Conservation (phyloP, 345 rosid species). For the Eutrema heterophyllum region DNA sequence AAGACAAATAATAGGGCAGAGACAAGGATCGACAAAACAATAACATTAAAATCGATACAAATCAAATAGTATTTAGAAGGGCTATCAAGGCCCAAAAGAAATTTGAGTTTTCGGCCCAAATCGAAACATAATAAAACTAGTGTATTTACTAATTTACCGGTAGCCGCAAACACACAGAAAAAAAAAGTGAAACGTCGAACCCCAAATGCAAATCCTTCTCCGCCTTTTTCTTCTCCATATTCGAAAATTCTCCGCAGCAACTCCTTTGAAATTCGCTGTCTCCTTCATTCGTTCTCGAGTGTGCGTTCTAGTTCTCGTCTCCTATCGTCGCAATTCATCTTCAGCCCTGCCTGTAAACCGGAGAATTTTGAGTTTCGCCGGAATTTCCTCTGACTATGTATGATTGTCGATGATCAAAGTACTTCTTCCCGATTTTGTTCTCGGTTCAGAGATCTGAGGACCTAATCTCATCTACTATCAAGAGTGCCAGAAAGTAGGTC, state of each 20-base stretch:
- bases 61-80: neutral
- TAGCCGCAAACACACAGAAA: neutral
- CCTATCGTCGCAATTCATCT: neutral
- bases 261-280: neutral
- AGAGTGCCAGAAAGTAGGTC: slow-evolving; percentile 14
- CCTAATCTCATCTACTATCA: neutral
- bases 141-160: neutral
- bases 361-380: neutral
- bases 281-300: neutral
- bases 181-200: slow-evolving; percentile 16
- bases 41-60: neutral
- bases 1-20: too few species aligned
- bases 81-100: neutral
- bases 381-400: neutral
- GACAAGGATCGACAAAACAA: too few species aligned
- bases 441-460: slow-evolving; percentile 24
- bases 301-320: neutral
- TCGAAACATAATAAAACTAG: neutral
- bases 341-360: neutral
- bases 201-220: slow-evolving; percentile 2
- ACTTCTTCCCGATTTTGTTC: neutral
- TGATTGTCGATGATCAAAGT: slow-evolving; percentile 21
- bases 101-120: neutral
- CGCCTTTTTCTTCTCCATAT: slow-evolving; percentile 1
- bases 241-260: slow-evolving; percentile 14